Base-by-base conservation (phyloP, 2,329 filamentous ascomycete genomes). In the Helotiales sp. region DNA sequence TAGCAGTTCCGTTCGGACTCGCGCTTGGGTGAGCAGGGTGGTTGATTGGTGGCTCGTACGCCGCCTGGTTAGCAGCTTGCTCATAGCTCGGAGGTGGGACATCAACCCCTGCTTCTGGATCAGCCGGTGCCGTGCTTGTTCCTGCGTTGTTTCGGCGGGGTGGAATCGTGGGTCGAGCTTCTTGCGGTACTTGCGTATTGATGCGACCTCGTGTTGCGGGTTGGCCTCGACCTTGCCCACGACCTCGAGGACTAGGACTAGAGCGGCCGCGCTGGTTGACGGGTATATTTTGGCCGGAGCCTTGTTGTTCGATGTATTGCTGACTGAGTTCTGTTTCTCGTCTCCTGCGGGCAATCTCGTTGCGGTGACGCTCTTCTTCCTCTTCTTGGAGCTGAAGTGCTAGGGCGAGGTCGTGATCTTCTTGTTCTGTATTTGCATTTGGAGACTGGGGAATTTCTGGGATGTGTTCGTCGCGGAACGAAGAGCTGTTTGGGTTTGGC, bases 341-440 rank as follows among this genome's bases (percentile, higher is more conserved):
- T 10, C 80, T 78, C 7, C 87, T 80, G 1, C 86, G 82, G 9
- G 82, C 84, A 49, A 85, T 81, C 50, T 84, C 81, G 6, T 70
- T 66, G n/a, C 83, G 82, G 62, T 92, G 85, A 13, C 86, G 82
- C 67, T 91, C 87, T 63, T 97, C 91, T 72, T 98, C 93, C 71
- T 96, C 92, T 68, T 98, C 95, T 71, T 98, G 93, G 1, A 97
- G 81, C 70, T 98, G 95, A 6, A 99, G 79, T 0, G 93, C 93
- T 2, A 98, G 80, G 0, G 95, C 95, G 29, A 97, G 75, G 60
- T 95, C 90, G 53, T 82, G 86, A 67, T 97, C 93, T 74, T 97
- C 85, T 77, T 96, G 82, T 74, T 88, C 80, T 63, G 79, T 74
- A 61, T 33, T 61, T n/a, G n/a, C n/a, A n/a, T n/a, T 61, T n/a